Conservation (phyloP, 805 yeast genomes). For the Metschnikowia bowlesiae region DNA sequence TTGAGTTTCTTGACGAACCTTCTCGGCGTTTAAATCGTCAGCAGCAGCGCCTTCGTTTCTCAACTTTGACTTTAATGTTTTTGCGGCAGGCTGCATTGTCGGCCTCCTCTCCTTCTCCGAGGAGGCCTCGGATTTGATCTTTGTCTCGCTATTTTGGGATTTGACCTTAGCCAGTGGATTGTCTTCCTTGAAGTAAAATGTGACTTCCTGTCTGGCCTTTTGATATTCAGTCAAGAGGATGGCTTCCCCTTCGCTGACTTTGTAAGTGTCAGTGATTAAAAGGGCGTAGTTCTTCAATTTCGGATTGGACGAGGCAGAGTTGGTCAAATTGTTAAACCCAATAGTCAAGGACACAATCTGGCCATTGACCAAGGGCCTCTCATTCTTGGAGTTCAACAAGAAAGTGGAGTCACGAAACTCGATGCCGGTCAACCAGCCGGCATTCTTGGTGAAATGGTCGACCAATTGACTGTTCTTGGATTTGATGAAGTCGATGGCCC, state of each 20-base stretch:
- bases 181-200: constrained; percentile 77
- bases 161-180: constrained; percentile 41
- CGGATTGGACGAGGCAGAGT: constrained; percentile 41
- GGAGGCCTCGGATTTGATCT: constrained; percentile 39
- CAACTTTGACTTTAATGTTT: constrained; percentile 71
- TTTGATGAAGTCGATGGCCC: constrained; percentile 56
- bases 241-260: constrained; percentile 60
- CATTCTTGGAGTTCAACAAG: constrained; percentile 68
- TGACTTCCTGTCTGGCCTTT: constrained; percentile 66
- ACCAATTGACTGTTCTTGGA: constrained; percentile 61
- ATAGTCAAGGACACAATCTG: constrained; percentile 70
- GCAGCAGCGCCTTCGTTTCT: constrained; percentile 74
- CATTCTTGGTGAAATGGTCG: constrained; percentile 63
- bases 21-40: constrained; percentile 61
- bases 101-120: constrained; percentile 26
- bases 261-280: constrained; percentile 75
- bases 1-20: constrained; percentile 78
- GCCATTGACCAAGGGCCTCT: constrained; percentile 62
- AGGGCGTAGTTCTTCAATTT: constrained; percentile 63
- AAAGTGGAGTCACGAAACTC: constrained; percentile 81
- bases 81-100: constrained; percentile 43
- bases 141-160: constrained; percentile 17
- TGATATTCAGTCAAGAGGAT: constrained; percentile 68
- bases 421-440: constrained; percentile 86
- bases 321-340: constrained; percentile 65